Base-by-base conservation (phyloP, 805 yeast genomes). In the Peterozyma toletana region DNA sequence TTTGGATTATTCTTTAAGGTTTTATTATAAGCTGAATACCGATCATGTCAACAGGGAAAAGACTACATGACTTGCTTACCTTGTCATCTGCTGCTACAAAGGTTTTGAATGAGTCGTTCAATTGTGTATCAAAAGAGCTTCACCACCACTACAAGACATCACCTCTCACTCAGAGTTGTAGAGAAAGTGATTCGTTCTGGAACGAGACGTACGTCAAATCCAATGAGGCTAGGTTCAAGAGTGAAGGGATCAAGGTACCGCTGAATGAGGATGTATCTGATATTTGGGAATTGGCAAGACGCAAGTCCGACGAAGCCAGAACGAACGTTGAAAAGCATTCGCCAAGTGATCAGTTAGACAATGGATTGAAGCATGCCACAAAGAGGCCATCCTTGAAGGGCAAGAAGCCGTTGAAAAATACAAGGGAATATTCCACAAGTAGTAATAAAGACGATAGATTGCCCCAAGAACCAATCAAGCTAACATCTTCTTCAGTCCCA, bases 401-500 rank as follows among this genome's bases (percentile, higher is more conserved):
- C 17, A 48, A 52, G 30, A 37, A 45, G 6, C 41, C 46, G 17
- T 40, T 49, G 9, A 40, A 51, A 3, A 54, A 53, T 39, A 50
- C 48, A 27, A 47, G 60, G 39, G 53, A 52, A 33, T 55, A 54
- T 30, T 43, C 55, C 3, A 47, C 55, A 7, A 13, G 38, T 9
- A 38, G 48, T 27, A 15, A 10, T 5, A 7, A 41, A 2, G 35
- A 30, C 3, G 16, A 37, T 13, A 35, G 42, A 31, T 5, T 34
- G 31, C 6, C 11, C 10, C 33, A 11, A 7, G 11, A 10, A 17
- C 11, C 34, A n/a, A 36, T 31, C 34, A 31, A 9, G 15, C 5
- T 79, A 73, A 62, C 77, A 33, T 73, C 73, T 43, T 77, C 93
- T 1, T 77, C 85, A 38, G 93, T 93, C 14, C 99, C 99, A 2